Base-by-base conservation (phyloP, 805 yeast genomes). In the Yamadazyma paraphyllophila region DNA sequence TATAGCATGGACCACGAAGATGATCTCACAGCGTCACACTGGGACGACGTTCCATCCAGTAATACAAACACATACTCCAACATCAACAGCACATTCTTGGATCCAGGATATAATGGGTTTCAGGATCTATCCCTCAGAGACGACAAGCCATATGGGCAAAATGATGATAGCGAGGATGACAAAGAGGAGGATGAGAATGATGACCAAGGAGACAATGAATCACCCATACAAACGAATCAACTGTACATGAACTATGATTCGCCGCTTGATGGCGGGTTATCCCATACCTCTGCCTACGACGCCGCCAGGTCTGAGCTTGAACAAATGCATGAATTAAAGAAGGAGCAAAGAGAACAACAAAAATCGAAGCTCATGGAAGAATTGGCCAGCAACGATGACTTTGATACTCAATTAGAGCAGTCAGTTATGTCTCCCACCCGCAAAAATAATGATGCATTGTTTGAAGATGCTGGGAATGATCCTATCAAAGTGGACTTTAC, bases 11-110 rank as follows among this genome's bases (percentile, higher is more conserved):
- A 72, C 36, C 67, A 66, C 55, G 82, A 78, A 31, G 55, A 51
- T 24, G 79, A 75, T 44, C 65, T 79, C 25, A 73, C 78, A 8
- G 77, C 79, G 4, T 76, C 82, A 1, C 78, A 74, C 47, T 82
- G 87, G 88, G 85, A 76, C 46, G 87, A 81, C 53, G 77, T 73
- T 11, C 60, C 77, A 11, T 62, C 78, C 1, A 62, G 60, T 31
- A 63, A 69, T 2, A 34, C 26, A 5, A 45, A 50, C 20, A 20
- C 35, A 4, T 24, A 15, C 8, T 37, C 44, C 13, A 30, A n/a
- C 20, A 4, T 10, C 12, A 20, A 40, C 13, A 12, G 46, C 14
- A 36, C 51, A 1, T 51, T 44, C 44, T 42, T 35, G 6, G 47
- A 46, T n/a, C 48, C 51, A 4, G 47, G 43, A 14, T 46, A 48